Evolutionary conservation across 805 yeast species (phyloP).

Genomic region (Cyberlindnera mrakii): DNA sequence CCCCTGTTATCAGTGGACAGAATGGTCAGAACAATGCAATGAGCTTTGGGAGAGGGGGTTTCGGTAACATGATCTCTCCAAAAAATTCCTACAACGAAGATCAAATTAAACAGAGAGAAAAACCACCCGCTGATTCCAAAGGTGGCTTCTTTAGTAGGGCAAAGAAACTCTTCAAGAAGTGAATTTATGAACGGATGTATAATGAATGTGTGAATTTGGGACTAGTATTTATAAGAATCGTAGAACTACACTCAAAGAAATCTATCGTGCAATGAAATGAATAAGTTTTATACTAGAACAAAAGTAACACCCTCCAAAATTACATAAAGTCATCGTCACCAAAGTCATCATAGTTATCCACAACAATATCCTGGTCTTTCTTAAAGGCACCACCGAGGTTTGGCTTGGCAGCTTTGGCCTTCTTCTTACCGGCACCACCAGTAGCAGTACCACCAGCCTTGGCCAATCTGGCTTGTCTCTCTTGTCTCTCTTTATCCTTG

Average conservation of each 20-base stretch:
- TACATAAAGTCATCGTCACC: conserved; percentile 83
- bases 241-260: too few species aligned
- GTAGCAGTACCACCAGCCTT: conserved; percentile 81
- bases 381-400: conserved; percentile 58
- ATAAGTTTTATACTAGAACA: too few species aligned
- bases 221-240: too few species aligned
- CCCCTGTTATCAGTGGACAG: conserved; percentile 35
- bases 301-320: background rate
- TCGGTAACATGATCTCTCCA: conserved; percentile 49
- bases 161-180: conserved; percentile 33
- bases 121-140: conserved; percentile 16
- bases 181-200: conserved; percentile 1
- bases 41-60: conserved; percentile 58
- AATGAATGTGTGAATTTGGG: too few species aligned
- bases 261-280: too few species aligned
- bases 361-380: conserved; percentile 58
- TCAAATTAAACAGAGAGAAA: conserved; percentile 18
- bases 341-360: conserved; percentile 49
- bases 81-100: conserved; percentile 22
- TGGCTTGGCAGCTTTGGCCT: conserved; percentile 67
- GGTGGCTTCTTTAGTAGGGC: conserved; percentile 41
- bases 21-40: conserved; percentile 22
- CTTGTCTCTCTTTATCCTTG: conserved; percentile 83
- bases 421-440: conserved; percentile 94
- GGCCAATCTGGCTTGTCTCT: conserved; percentile 79